Percentiles rank a stretch among this genome's conserved stretches.
Conservation (phyloP, 345 rosid genomes). For the Cardamine resedifolia region DNA sequence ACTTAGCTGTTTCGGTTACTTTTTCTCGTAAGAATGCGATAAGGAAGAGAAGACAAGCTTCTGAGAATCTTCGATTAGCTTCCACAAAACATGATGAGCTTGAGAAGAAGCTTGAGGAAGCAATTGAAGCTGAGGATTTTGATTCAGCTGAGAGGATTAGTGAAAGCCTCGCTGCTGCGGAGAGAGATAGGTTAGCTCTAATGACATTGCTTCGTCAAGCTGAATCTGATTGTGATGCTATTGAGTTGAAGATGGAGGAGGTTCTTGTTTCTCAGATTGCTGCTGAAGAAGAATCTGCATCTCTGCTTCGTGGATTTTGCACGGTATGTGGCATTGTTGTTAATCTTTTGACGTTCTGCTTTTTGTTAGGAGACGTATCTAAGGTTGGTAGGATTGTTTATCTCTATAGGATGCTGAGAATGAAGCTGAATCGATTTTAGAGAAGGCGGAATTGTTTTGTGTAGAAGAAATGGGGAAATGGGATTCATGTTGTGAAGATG, state of each 20-base stretch:
- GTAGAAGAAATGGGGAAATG: conserved; percentile 56
- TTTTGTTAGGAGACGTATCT: background rate
- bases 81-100: conserved; percentile 52
- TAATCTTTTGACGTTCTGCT: background rate
- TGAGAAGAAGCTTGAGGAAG: conserved; percentile 70
- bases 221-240: conserved; percentile 57
- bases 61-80: conserved; percentile 55
- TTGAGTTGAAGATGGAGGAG: conserved; percentile 62
- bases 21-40: conserved; percentile 59
- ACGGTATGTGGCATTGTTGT: conserved; percentile 41
- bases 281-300: conserved; percentile 71
- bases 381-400: background rate
- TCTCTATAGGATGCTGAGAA: conserved; percentile 57
- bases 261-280: conserved; percentile 60
- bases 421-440: conserved; percentile 51
- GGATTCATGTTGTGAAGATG: conserved; percentile 60
- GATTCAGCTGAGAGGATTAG: conserved; percentile 78
- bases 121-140: conserved; percentile 86
- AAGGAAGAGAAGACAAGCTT: conserved; percentile 61
- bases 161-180: conserved; percentile 61
- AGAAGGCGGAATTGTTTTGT: conserved; percentile 46
- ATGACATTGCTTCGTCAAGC: conserved; percentile 54
- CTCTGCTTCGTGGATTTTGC: conserved; percentile 57
- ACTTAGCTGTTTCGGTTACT: conserved; percentile 54
- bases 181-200: conserved; percentile 50